Evolutionary conservation across 495 filamentous ascomycete species (phyloP).

Genomic region (Neurospora sp.): DNA sequence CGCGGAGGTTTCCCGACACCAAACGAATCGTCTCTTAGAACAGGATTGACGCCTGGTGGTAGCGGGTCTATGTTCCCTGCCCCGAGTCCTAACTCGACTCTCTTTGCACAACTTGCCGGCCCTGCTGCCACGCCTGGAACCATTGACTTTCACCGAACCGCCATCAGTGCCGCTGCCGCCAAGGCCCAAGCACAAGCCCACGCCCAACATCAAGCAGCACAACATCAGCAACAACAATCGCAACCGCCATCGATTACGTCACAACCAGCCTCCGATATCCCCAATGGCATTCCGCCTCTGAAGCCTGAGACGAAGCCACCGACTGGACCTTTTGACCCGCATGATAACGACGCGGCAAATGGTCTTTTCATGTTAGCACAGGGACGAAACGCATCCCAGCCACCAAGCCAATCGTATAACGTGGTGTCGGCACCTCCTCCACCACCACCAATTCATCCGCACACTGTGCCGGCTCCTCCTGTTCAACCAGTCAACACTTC

Average conservation of each 20-base stretch:
- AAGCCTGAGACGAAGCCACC: constrained; percentile 36
- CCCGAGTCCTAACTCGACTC: constrained; percentile 72
- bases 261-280: constrained; percentile 36
- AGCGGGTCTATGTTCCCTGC: constrained; percentile 97
- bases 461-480: constrained; percentile 17
- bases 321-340: constrained; percentile 60
- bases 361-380: constrained; percentile 86
- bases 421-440: constrained; percentile 21
- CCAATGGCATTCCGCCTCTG: constrained; percentile 25
- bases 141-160: constrained; percentile 89
- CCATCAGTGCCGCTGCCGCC: constrained; percentile 65
- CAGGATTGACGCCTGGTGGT: constrained; percentile 87
- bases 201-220: constrained; percentile 22
- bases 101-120: constrained; percentile 69
- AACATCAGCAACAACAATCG: constrained; percentile 35
- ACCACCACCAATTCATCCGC: constrained; percentile 34
- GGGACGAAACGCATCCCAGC: constrained; percentile 46
- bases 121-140: constrained; percentile 73
- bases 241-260: constrained; percentile 28
- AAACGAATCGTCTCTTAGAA: constrained; percentile 90
- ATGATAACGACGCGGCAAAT: constrained; percentile 93
- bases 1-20: constrained; percentile 84
- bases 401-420: constrained; percentile 38
- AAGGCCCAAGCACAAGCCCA: constrained; percentile 42
- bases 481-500: constrained; percentile 37